A percentile compares a stretch with the other conserved stretches of the same genome.
These are phyloP conservation scores for Ceriops decandra DNA, from an alignment of 345 rosid genomes.

Conservation along the genomic window DNA sequence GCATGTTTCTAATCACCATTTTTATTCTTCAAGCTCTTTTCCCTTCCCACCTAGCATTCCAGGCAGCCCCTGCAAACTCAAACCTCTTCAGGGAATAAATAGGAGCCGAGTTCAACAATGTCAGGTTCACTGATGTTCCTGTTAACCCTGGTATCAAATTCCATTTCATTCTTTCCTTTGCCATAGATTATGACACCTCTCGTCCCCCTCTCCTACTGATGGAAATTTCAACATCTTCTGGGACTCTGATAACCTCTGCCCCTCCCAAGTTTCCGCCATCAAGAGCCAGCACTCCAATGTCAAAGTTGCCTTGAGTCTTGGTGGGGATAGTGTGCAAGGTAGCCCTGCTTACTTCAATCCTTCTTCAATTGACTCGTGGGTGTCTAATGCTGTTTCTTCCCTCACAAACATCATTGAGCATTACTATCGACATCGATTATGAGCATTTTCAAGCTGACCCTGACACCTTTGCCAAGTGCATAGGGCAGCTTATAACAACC, in stretches of 20 bases:
- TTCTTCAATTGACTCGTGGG: constrained; percentile 35
- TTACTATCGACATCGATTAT: constrained; percentile 36
- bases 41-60: not conserved
- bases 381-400: constrained; percentile 37
- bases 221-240: constrained; percentile 39
- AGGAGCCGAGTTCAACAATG: constrained; percentile 31
- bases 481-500: constrained; percentile 30
- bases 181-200: constrained; percentile 5
- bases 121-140: constrained; percentile 36
- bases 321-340: constrained; percentile 27
- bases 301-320: constrained; percentile 38
- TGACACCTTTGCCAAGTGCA: constrained; percentile 31
- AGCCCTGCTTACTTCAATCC: constrained; percentile 28
- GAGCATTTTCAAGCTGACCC: constrained; percentile 41
- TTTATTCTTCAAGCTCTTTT: constrained; percentile 17
- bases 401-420: constrained; percentile 32
- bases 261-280: constrained; percentile 33
- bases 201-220: constrained; percentile 32
- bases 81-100: constrained; percentile 42
- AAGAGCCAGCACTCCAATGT: constrained; percentile 29
- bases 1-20: constrained; percentile 15
- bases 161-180: not conserved
- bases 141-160: constrained; percentile 9
- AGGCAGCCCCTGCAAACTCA: constrained; percentile 24
- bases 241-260: constrained; percentile 32